Conservation (phyloP, 2,329 filamentous ascomycete species). For the Metarhizium robertsii region DNA sequence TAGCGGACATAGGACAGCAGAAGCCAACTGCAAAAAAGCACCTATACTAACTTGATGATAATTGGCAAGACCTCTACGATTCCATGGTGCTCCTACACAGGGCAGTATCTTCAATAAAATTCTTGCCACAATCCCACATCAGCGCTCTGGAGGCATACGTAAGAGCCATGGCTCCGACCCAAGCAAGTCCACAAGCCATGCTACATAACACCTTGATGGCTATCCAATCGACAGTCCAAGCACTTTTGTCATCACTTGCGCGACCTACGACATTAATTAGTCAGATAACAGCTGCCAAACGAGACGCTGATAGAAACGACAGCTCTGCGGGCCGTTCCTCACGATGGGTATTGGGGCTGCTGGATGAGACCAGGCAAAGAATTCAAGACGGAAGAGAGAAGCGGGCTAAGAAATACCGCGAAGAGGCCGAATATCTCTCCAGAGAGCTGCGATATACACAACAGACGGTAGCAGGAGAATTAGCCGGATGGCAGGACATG, state of each 20-base stretch:
- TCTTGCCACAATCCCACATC: conserved; percentile 59
- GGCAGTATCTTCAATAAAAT: conserved; percentile 46
- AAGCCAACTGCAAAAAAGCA: neutral
- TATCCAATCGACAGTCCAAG: conserved; percentile 74
- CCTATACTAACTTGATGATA: neutral
- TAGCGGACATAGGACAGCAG: neutral
- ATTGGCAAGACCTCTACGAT: conserved; percentile 53
- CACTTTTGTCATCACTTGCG: conserved; percentile 69
- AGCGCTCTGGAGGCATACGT: conserved; percentile 66
- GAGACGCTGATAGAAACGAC: conserved; percentile 68
- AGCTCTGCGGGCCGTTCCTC: conserved; percentile 65
- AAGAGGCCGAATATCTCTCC: conserved; percentile 65
- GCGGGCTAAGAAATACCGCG: conserved; percentile 59
- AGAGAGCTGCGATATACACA: conserved; percentile 85
- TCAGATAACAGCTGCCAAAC: conserved; percentile 64
- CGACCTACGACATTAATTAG: conserved; percentile 71
- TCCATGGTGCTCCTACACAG: conserved; percentile 47
- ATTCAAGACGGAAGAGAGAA: conserved; percentile 78
- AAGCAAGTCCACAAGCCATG: conserved; percentile 61
- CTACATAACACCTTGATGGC: conserved; percentile 72
- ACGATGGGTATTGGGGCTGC: conserved; percentile 69
- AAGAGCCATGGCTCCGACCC: conserved; percentile 52
- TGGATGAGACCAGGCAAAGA: conserved; percentile 80
- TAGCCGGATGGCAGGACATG: conserved; percentile 90
- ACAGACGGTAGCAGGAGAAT: conserved; percentile 81